phyloP scores from a whole-genome alignment of 768 basidiomycete genomes.

The Clitopilus hobsonii region DNA sequence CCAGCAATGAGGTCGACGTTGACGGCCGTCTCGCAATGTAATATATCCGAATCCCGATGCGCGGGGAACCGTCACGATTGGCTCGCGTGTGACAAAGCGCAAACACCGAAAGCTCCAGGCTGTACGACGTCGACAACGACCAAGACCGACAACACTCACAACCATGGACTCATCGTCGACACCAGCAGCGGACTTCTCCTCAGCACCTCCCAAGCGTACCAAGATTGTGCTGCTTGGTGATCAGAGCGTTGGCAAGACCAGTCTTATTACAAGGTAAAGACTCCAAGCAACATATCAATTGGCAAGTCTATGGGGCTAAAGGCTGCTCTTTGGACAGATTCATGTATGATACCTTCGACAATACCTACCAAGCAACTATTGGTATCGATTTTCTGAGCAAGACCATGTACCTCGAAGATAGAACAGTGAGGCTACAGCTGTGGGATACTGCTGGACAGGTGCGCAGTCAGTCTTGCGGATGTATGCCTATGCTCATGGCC shows the following conservation, averaged over 20 bases:
- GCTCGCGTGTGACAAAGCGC: not conserved
- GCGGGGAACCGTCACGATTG: not conserved
- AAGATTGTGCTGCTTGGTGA: conserved; percentile 96
- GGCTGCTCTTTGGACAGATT: conserved; percentile 44
- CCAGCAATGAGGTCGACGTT: too few species aligned
- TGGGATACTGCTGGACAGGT: conserved; percentile 99
- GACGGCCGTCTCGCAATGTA: too few species aligned
- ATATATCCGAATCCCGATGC: not conserved
- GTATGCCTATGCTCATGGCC: not conserved
- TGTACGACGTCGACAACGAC: not conserved
- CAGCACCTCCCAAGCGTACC: conserved; percentile 87
- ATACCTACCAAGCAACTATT: conserved; percentile 97
- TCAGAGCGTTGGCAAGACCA: conserved; percentile 98
- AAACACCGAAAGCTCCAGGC: not conserved
- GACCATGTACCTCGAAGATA: conserved; percentile 99
- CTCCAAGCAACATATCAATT: conserved; percentile 16
- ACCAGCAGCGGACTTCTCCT: conserved; percentile 81
- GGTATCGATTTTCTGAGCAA: conserved; percentile 99
- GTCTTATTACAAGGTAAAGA: conserved; percentile 93
- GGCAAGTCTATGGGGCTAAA: not conserved
- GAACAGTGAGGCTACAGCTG: conserved; percentile 93
- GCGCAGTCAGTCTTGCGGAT: conserved; percentile 4
- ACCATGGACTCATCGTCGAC: conserved; percentile 52
- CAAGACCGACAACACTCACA: not conserved
- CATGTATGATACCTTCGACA: conserved; percentile 99